phyloP scores from a whole-genome alignment of 2,329 filamentous ascomycete species.

The Pestalotiopsis sp. region DNA sequence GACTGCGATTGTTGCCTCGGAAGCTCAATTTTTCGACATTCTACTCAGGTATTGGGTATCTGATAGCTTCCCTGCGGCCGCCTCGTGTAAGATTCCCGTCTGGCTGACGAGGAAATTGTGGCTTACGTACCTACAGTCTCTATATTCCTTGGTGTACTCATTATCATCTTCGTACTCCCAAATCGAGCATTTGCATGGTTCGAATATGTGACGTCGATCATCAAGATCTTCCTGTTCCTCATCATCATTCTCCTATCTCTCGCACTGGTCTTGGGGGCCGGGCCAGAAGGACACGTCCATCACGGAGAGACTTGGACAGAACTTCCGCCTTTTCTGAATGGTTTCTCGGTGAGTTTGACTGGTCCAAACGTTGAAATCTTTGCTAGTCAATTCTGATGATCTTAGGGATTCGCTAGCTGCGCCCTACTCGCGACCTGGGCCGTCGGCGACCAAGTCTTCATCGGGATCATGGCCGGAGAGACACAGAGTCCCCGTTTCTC shows the following conservation, averaged over 20 bases:
- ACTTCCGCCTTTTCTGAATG: conserved; percentile 35
- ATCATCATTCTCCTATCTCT: conserved; percentile 37
- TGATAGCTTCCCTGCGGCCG: neutral
- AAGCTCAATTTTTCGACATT: neutral
- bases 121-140: conserved; percentile 12
- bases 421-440: conserved; percentile 19
- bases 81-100: neutral
- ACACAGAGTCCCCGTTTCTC: conserved; percentile 36
- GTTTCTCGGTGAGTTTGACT: conserved; percentile 26
- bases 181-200: conserved; percentile 36
- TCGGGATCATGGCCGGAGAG: conserved; percentile 37
- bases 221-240: conserved; percentile 40
- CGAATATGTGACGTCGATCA: conserved; percentile 34
- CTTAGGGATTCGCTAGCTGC: conserved; percentile 14
- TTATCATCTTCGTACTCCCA: conserved; percentile 20
- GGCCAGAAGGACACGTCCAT: conserved; percentile 34
- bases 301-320: conserved; percentile 34
- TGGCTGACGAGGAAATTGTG: too few relatives aligned
- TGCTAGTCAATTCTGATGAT: conserved; percentile 22
- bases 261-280: conserved; percentile 41
- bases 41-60: neutral
- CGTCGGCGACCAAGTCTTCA: conserved; percentile 32
- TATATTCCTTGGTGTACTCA: conserved; percentile 21
- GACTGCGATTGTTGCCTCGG: neutral
- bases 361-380: conserved; percentile 12